A percentile compares a stretch with the other conserved stretches of the same genome.
phyloP scores from a whole-genome alignment of 257 asterid genomes.

The Verbascum thapsus region DNA sequence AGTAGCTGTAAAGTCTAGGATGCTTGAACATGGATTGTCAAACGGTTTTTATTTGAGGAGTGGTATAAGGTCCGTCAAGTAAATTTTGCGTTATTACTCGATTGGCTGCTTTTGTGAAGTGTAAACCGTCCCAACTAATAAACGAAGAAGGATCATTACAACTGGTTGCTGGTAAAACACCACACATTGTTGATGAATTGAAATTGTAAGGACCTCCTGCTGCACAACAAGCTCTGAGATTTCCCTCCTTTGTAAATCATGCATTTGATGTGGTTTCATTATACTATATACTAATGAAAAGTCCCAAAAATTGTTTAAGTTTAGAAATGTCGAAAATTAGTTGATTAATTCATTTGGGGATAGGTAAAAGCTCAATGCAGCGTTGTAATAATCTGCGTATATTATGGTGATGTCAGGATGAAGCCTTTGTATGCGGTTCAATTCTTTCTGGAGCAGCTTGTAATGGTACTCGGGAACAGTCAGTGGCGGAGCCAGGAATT shows the following conservation, averaged over 20 bases:
- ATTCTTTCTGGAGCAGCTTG: slow-evolving; percentile 34
- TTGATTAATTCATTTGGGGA: slow-evolving; percentile 25
- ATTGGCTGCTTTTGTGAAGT: slow-evolving; percentile 39
- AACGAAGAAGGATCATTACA: slow-evolving; percentile 37
- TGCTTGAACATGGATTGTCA: neutral
- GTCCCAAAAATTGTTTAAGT: neutral
- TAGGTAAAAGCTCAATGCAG: slow-evolving; percentile 37
- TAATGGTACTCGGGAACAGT: slow-evolving; percentile 40
- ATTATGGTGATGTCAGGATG: slow-evolving; percentile 45
- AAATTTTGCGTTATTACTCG: slow-evolving; percentile 25
- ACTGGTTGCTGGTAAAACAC: slow-evolving; percentile 10
- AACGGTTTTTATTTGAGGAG: slow-evolving; percentile 26
- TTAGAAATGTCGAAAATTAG: neutral
- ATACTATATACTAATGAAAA: no score
- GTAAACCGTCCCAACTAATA: slow-evolving; percentile 42
- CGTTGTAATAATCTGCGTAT: slow-evolving; percentile 55
- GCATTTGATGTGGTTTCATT: no score
- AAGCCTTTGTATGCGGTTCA: slow-evolving; percentile 24
- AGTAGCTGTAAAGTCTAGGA: slow-evolving; percentile 1
- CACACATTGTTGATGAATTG: slow-evolving; percentile 19
- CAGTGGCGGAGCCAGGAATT: no score
- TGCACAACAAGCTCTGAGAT: slow-evolving; percentile 41
- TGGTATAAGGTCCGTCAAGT: slow-evolving; percentile 31
- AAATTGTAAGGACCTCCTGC: slow-evolving; percentile 39
- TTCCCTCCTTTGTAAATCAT: slow-evolving; percentile 37